Evolutionary conservation across 202 grass and related monocot species (phyloP), one percentile per base, ranked within the genome.

Genomic region (Carex sylvatica): DNA sequence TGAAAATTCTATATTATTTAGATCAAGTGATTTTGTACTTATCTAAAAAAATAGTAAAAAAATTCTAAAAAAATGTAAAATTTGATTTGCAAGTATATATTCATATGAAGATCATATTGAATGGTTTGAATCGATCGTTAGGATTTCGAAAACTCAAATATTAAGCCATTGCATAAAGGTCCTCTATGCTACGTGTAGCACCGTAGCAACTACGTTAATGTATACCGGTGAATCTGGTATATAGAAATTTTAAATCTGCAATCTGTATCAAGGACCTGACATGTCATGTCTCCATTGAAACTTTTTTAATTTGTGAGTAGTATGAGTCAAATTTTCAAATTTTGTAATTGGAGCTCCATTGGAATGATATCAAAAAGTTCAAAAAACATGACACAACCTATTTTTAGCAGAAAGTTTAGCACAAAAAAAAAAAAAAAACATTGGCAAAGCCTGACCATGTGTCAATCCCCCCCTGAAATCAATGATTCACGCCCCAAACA

Each of bases 371-470:
- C 11, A 74, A 52, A 74, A 53, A 30, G 46, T 8, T 9, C 8
- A 8, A 52, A 19, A 73, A 51, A 5, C 13, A 16, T 2, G 36
- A 74, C 6, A 30, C 22, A 74, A 51, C 12, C 70, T 74, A 74
- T 28, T 74, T 74, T 74, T 74, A 74, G 46, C 44, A 49, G 12
- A 23, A 74, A 74, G 46, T 53, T 53, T 74, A 13, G 46, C 22
- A 53, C 70, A 74, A 53, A 28, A 7, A 20, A 73, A 26, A 26
- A 3, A 22, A 52, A 73, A 26, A 22, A 30, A 5, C 2, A 16
- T 15, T 74, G 46, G 46, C 70, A 74, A 52, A 52, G 46, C 13
- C 20, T 53, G 20, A 6, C 19, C 33, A 24, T 16, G 46, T 26
- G 20, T 52, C 40, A 51, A 46, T 46, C 22, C 9, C 42, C 9